A percentile compares a stretch with the other conserved stretches of the same genome.
phyloP scores from a whole-genome alignment of 169 alveolate genomes.

The Cryptosporidium xiaoi region DNA sequence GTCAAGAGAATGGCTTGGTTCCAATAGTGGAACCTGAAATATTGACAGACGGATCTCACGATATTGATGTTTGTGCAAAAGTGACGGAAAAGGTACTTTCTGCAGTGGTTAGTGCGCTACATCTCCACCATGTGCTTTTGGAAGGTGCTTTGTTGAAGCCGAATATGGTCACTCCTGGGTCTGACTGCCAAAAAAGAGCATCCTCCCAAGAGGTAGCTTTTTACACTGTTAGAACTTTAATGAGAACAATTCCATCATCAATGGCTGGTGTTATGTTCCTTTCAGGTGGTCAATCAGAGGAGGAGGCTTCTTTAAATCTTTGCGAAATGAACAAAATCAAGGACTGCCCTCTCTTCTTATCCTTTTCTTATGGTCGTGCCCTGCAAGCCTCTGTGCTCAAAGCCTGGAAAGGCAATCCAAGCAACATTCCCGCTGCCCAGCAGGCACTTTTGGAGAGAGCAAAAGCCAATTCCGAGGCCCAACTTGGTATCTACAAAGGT shows the following conservation, averaged over 20 bases:
- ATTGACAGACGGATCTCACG: conserved; percentile 96
- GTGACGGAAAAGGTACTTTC: conserved; percentile 95
- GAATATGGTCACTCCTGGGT: conserved; percentile 98
- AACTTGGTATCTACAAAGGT: conserved; percentile 89
- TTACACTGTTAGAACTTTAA: conserved; percentile 92
- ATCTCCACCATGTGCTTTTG: conserved; percentile 92
- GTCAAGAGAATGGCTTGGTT: conserved; percentile 97
- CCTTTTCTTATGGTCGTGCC: conserved; percentile 99
- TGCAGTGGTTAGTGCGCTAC: conserved; percentile 93
- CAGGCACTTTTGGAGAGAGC: conserved; percentile 93
- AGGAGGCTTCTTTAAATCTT: conserved; percentile 95
- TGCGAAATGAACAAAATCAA: conserved; percentile 94
- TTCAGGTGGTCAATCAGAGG: conserved; percentile 99
- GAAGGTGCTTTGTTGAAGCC: conserved; percentile 98
- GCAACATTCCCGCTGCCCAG: conserved; percentile 95
- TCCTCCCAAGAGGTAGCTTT: conserved; percentile 93
- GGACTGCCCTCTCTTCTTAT: conserved; percentile 93
- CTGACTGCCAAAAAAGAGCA: conserved; percentile 89
- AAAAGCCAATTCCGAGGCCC: conserved; percentile 97
- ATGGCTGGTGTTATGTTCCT: conserved; percentile 97
- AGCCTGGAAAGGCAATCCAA: conserved; percentile 97
- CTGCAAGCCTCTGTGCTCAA: conserved; percentile 94
- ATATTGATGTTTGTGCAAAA: conserved; percentile 94
- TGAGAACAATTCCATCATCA: conserved; percentile 96
- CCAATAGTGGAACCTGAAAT: conserved; percentile 99